Conservation (phyloP, 345 rosid genomes). For the Brassica napus region Da-Ae NC_063445.1:50538501-50539000, state of each 20-base stretch:
- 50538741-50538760: constrained; percentile 87
- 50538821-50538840: constrained; percentile 90
- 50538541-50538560: constrained; percentile 74
- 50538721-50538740: constrained; percentile 85
- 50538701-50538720: constrained; percentile 60
- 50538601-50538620: constrained; percentile 87
- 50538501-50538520: constrained; percentile 85
- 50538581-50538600: constrained; percentile 57
- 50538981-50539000: neutral
- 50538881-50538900: constrained; percentile 93
- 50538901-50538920: constrained; percentile 94
- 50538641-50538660: constrained; percentile 88
- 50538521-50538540: constrained; percentile 92
- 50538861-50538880: constrained; percentile 77
- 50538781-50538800: constrained; percentile 87
- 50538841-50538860: constrained; percentile 88
- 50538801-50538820: constrained; percentile 82
- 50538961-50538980: constrained; percentile 6
- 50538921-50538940: constrained; percentile 96
- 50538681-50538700: constrained; percentile 63
- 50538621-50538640: constrained; percentile 80
- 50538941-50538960: constrained; percentile 88
- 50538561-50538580: constrained; percentile 59
- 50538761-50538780: constrained; percentile 86
- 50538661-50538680: constrained; percentile 71